Percentiles rank a stretch among this genome's conserved stretches.
phyloP scores from a whole-genome alignment of 202 grass and related monocot species.

The Carex arenaria region DNA sequence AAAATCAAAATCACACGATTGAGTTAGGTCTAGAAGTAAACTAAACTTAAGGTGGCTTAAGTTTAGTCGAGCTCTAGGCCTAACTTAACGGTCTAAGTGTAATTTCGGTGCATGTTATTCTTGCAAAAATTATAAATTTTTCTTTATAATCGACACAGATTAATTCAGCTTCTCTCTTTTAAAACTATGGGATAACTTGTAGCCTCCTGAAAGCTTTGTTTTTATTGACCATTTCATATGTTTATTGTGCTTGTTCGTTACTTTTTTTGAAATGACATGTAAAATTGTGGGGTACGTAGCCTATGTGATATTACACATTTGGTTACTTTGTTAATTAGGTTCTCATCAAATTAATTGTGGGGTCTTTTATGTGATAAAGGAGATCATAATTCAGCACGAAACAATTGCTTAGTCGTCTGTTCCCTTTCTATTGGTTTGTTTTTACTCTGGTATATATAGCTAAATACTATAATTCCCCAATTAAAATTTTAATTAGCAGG shows the following conservation, averaged over 20 bases:
- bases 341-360: neutral
- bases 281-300: too few species aligned
- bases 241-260: neutral
- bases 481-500: conserved; percentile 34
- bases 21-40: too few species aligned
- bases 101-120: neutral
- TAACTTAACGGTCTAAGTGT: too few species aligned
- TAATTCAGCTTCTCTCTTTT: neutral
- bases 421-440: neutral
- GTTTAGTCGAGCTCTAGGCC: too few species aligned
- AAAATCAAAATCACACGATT: too few species aligned
- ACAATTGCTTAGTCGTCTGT: neutral
- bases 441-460: neutral
- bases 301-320: too few species aligned
- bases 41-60: too few species aligned
- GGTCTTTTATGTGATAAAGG: neutral
- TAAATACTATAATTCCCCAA: neutral
- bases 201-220: neutral
- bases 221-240: neutral
- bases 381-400: too few species aligned
- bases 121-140: neutral
- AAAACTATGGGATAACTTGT: neutral
- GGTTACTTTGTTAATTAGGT: too few species aligned
- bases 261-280: neutral
- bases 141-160: neutral